A percentile compares a stretch with the other conserved stretches of the same genome.
Conservation (phyloP, 139 green algal species). For the Spirogloea muscicola region DNA sequence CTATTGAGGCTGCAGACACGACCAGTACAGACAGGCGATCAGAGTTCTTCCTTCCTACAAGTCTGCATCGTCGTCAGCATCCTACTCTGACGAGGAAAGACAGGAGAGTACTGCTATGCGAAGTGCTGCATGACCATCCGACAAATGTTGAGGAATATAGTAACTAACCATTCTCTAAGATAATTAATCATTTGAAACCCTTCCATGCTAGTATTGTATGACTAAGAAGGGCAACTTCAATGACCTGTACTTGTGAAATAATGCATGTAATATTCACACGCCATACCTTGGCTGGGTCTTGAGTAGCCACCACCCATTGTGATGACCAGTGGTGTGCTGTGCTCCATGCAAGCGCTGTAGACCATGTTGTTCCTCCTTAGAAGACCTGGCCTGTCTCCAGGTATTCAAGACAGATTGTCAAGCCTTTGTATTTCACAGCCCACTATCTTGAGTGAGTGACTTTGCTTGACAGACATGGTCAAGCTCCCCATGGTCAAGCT, state of each 20-base stretch:
- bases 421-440: no score
- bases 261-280: slow-evolving; percentile 2
- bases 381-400: slow-evolving; percentile 53
- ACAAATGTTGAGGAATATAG: neutral
- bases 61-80: neutral
- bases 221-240: neutral
- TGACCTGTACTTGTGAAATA: no score
- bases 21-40: no score
- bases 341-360: slow-evolving; percentile 52
- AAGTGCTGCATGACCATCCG: neutral
- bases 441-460: no score
- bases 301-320: slow-evolving; percentile 70
- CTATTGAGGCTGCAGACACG: slow-evolving; percentile 11
- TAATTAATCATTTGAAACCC: neutral
- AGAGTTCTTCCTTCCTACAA: no score
- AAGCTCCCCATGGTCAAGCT: no score
- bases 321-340: slow-evolving; percentile 57
- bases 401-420: no score
- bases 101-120: neutral
- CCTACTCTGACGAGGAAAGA: neutral
- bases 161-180: neutral
- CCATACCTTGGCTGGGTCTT: slow-evolving; percentile 52
- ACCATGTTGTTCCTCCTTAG: slow-evolving; percentile 63
- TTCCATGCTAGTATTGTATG: neutral
- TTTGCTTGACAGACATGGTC: no score